A percentile compares a stretch with the other conserved stretches of the same genome.
These are phyloP conservation scores for Lecanicillium sp. DNA, from an alignment of 2,329 filamentous ascomycete species.

Conservation along the genomic window DNA sequence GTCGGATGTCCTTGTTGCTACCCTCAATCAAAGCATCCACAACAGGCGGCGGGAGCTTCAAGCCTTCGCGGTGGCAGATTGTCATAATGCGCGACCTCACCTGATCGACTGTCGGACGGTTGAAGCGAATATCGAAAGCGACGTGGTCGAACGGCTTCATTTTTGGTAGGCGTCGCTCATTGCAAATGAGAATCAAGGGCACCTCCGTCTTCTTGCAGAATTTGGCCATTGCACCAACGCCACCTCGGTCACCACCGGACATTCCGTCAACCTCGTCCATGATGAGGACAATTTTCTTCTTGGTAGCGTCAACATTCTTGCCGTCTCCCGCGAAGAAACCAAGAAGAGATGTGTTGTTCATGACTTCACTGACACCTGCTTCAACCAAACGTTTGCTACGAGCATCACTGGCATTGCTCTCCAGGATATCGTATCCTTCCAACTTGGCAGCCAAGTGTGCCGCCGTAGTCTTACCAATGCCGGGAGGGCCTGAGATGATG, in stretches of 20 bases:
- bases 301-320: conserved; percentile 69
- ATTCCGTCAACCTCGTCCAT: conserved; percentile 99
- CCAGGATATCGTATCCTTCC: conserved; percentile 87
- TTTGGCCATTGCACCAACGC: conserved; percentile 88
- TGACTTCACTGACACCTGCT: conserved; percentile 75
- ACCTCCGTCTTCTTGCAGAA: conserved; percentile 94
- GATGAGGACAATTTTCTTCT: conserved; percentile 91
- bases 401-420: conserved; percentile 93
- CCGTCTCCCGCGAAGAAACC: conserved; percentile 86
- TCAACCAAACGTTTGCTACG: conserved; percentile 96
- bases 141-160: conserved; percentile 97
- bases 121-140: conserved; percentile 79
- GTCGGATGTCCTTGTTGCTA: conserved; percentile 89
- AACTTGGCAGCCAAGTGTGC: conserved; percentile 90
- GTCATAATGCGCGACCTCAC: conserved; percentile 90
- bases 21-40: conserved; percentile 94
- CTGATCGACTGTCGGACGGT: conserved; percentile 82
- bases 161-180: conserved; percentile 85
- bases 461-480: conserved; percentile 95
- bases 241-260: conserved; percentile 93
- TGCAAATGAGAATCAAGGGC: conserved; percentile 95
- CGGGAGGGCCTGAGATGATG: conserved; percentile 90
- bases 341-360: conserved; percentile 87
- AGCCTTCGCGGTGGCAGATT: conserved; percentile 83
- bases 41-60: conserved; percentile 77